A percentile compares a stretch with the other conserved stretches of the same genome.
phyloP scores from a whole-genome alignment of 495 filamentous ascomycete genomes.

The Penicillium macrosclerotiorum region DNA sequence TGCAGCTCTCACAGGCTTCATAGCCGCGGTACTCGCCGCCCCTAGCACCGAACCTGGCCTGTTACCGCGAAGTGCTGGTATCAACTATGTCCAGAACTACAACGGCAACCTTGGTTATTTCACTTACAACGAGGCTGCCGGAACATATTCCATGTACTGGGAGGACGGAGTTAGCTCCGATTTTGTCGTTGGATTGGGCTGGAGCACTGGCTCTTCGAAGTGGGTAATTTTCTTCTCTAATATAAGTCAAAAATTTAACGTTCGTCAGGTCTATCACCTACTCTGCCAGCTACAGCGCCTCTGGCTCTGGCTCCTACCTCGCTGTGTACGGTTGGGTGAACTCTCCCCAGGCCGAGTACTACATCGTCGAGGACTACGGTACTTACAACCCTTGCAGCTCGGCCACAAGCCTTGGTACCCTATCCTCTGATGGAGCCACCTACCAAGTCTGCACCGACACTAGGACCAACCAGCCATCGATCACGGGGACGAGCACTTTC shows the following conservation, averaged over 20 bases:
- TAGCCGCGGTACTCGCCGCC: slow-evolving; percentile 10
- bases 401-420: slow-evolving; percentile 13
- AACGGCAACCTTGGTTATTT: slow-evolving; percentile 15
- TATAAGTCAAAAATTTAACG: slow-evolving; percentile 6
- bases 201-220: slow-evolving; percentile 11
- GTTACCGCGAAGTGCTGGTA: slow-evolving; percentile 5
- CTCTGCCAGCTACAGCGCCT: slow-evolving; percentile 8
- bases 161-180: slow-evolving; percentile 11
- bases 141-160: slow-evolving; percentile 16
- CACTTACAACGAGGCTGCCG: slow-evolving; percentile 11
- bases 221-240: slow-evolving; percentile 5
- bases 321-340: slow-evolving; percentile 16
- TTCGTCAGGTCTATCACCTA: slow-evolving; percentile 12
- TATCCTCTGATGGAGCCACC: slow-evolving; percentile 14
- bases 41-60: slow-evolving; percentile 7
- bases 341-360: slow-evolving; percentile 16
- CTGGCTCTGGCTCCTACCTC: slow-evolving; percentile 13
- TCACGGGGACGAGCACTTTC: slow-evolving; percentile 17
- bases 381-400: slow-evolving; percentile 15
- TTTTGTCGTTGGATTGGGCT: slow-evolving; percentile 14
- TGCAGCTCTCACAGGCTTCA: slow-evolving; percentile 10
- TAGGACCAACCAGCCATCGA: slow-evolving; percentile 11
- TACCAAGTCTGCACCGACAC: slow-evolving; percentile 17
- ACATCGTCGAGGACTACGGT: slow-evolving; percentile 13
- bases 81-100: slow-evolving; percentile 16